Evolutionary conservation across 805 yeast species (phyloP), one percentile per base, ranked within the genome.

Genomic region (Saccharomycopsis fodiens): DNA sequence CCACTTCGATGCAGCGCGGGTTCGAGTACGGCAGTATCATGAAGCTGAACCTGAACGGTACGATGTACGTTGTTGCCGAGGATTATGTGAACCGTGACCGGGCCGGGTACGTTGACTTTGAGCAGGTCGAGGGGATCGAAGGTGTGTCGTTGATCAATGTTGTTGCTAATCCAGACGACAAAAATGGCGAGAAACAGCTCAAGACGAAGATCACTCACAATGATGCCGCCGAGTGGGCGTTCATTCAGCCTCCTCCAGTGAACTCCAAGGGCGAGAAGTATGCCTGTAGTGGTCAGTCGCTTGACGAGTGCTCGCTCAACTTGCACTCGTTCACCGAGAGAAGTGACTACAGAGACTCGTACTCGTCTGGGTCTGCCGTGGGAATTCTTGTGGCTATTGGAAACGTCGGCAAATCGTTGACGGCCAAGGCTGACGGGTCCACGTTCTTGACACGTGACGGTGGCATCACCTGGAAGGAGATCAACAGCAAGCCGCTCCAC

Each of bases 341-440:
- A 52, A 64, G 65, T 2, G 97, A 89, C 60, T 72, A 74, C 45
- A 74, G 96, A 55, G 97, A 91, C 58, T 82, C 95, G 0, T 85
- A 69, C 54, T 83, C 95, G 0, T 88, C 97, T 0, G 79, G 85
- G 0, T 82, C 96, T 7, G 97, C 97, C 0, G 71, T 82, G 16
- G 98, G 98, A 1, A 65, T 88, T 65, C 64, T 91, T 73, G 69
- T 93, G 53, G 97, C 84, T n/a, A 77, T 84, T n/a, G 98, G 98
- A 25, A 88, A 84, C 58, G 96, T 87, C 42, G 97, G 97, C 4
- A 74, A 70, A 23, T 50, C 55, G 6, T 65, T 91, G 44, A 65
- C 63, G 3, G 63, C 74, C 6, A 52, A 60, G 35, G 68, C 71
- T 2, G 75, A 79, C 40, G 73, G 82, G 1, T 69, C 82, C 1